These are phyloP conservation scores for Melampsora occidentalis DNA, from an alignment of 1,284 basidiomycete species.

Conservation along the genomic window DNA sequence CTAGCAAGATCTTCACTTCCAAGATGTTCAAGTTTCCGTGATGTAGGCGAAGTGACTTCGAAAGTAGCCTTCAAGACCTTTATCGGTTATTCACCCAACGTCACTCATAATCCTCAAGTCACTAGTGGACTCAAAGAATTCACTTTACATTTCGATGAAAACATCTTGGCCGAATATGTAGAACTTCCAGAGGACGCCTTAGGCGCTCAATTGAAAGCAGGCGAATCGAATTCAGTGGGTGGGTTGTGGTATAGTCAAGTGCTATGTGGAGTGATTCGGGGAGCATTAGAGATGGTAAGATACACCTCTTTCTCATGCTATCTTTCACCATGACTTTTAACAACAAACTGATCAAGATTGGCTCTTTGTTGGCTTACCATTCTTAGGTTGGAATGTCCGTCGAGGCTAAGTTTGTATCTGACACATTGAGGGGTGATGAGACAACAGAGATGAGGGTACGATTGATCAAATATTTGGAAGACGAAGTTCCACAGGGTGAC, in stretches of 20 bases:
- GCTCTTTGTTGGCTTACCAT: slow-evolving; percentile 27
- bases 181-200: slow-evolving; percentile 90
- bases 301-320: background rate
- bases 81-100: slow-evolving; percentile 81
- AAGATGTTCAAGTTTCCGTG: slow-evolving; percentile 82
- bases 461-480: slow-evolving; percentile 86
- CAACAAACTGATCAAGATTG: background rate
- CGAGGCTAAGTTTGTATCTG: slow-evolving; percentile 81
- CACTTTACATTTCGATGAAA: slow-evolving; percentile 84
- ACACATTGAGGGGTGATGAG: slow-evolving; percentile 87
- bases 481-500: slow-evolving; percentile 63
- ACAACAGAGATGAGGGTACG: slow-evolving; percentile 88
- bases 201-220: slow-evolving; percentile 49
- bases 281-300: slow-evolving; percentile 91
- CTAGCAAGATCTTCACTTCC: slow-evolving; percentile 82
- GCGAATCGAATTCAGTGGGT: slow-evolving; percentile 58
- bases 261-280: slow-evolving; percentile 85
- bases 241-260: slow-evolving; percentile 97
- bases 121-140: slow-evolving; percentile 59
- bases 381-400: slow-evolving; percentile 92
- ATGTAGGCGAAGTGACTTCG: slow-evolving; percentile 71
- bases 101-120: slow-evolving; percentile 64
- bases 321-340: background rate
- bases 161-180: slow-evolving; percentile 94
- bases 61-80: slow-evolving; percentile 99